Evolutionary conservation across 768 basidiomycete species (phyloP), one percentile per base, ranked within the genome.

Genomic region (Cantharellus anzutake): DNA sequence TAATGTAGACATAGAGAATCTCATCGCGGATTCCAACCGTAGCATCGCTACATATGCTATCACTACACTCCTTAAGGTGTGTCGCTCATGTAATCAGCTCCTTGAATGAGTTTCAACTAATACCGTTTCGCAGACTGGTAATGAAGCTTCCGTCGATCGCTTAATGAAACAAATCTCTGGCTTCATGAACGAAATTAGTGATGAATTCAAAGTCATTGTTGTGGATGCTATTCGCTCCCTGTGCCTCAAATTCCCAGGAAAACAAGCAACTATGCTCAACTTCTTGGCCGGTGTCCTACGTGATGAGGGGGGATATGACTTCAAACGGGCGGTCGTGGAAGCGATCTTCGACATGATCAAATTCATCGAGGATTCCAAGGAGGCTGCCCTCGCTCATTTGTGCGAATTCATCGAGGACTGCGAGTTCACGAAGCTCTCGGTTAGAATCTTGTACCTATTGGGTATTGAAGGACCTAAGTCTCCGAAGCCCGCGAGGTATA

Each of bases 311-410:
- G 96, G 96, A 3, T 98, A 97, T 71, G 96, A 99, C 69, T 99
- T 97, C 78, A 99, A 99, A 73, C 90, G 93, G 52, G 90, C 96
- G 4, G 90, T 98, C 55, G 96, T 99, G 41, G 96, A 98, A 72
- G 94, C 96, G 20, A 98, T 99, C 68, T 98, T 99, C 69, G 96
- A 99, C 71, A 99, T 99, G 96, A 89, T 99, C 78, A 97, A 94
- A 69, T 98, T 81, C 73, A 97, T 99, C 66, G 74, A 75, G 51
- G 94, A 97, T 57, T 88, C 85, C 73, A 94, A 96, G 73, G 96
- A 99, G 69, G 87, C 96, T 67, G 96, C 96, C 1, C 79, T 99
- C 51, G 94, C 94, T 20, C 91, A 99, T 67, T 79, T 99, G 29
- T 99, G 96, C 75, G 96, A 99, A 70, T 99, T 99, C 70, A 99